Evolutionary conservation across 2,329 filamentous ascomycete genomes (phyloP).

Genomic region (Hypoxylon sp.): DNA sequence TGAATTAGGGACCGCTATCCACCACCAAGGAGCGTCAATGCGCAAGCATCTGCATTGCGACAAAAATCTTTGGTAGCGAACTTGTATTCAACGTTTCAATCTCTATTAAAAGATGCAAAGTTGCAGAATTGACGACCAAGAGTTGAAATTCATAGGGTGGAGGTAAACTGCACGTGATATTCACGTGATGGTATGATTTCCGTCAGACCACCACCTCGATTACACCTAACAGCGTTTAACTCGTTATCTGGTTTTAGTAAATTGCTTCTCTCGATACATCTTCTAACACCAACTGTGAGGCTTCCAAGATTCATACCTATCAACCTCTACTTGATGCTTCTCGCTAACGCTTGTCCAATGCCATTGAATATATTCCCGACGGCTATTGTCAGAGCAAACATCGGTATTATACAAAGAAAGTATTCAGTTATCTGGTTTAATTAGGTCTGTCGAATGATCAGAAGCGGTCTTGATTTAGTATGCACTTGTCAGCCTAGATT

Average conservation of each 20-base stretch:
- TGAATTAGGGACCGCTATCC: neutral
- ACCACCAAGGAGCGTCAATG: constrained; percentile 10
- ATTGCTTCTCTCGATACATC: neutral
- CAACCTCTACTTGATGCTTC: neutral
- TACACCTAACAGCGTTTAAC: constrained; percentile 9
- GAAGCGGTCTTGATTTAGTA: neutral
- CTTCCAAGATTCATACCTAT: neutral
- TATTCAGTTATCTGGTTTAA: neutral
- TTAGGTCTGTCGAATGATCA: neutral
- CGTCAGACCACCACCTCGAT: constrained; percentile 17
- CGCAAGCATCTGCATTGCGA: neutral
- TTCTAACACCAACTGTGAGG: neutral
- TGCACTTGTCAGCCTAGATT: neutral
- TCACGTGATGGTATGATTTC: constrained; percentile 45
- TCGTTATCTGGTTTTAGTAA: constrained; percentile 4
- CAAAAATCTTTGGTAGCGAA: constrained; percentile 9
- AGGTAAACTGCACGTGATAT: constrained; percentile 43
- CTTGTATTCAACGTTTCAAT: constrained; percentile 3
- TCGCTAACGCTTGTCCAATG: neutral
- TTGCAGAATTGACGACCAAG: constrained; percentile 33
- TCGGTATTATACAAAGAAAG: neutral
- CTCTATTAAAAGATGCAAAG: constrained; percentile 15
- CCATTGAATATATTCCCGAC: neutral
- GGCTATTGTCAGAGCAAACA: neutral
- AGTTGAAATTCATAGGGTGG: constrained; percentile 46